Evolutionary conservation across 1,284 basidiomycete species (phyloP).

Genomic region (Cutaneotrichosporon curvatum): DNA sequence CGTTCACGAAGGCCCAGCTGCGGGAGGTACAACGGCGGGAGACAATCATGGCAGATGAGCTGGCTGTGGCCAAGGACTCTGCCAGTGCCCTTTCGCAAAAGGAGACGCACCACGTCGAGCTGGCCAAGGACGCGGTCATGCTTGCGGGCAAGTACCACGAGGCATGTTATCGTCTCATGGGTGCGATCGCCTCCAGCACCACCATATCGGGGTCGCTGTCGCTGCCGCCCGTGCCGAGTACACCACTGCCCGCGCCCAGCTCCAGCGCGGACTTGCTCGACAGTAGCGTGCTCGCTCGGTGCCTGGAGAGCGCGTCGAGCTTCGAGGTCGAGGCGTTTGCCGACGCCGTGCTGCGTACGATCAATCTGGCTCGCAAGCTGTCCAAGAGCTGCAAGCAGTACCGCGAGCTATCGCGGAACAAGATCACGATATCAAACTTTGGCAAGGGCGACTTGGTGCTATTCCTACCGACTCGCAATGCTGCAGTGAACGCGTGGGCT

Average conservation of each 20-base stretch:
- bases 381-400: slow-evolving; percentile 93
- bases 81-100: slow-evolving; percentile 28
- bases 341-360: slow-evolving; percentile 70
- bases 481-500: slow-evolving; percentile 88
- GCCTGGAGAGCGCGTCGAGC: slow-evolving; percentile 45
- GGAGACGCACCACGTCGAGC: slow-evolving; percentile 26
- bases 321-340: slow-evolving; percentile 78
- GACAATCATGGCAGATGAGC: slow-evolving; percentile 36
- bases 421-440: slow-evolving; percentile 90
- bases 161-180: slow-evolving; percentile 32
- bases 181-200: slow-evolving; percentile 37
- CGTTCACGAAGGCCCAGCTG: slow-evolving; percentile 41
- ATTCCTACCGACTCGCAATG: slow-evolving; percentile 91
- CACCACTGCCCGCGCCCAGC: slow-evolving; percentile 6
- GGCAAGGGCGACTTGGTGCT: slow-evolving; percentile 82
- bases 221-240: slow-evolving; percentile 13
- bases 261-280: slow-evolving; percentile 27
- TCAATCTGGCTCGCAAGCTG: slow-evolving; percentile 85
- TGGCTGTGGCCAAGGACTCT: slow-evolving; percentile 37
- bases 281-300: slow-evolving; percentile 26
- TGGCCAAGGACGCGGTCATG: slow-evolving; percentile 37
- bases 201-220: slow-evolving; percentile 39
- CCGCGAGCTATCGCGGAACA: slow-evolving; percentile 81
- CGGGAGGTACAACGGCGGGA: slow-evolving; percentile 40
- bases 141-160: slow-evolving; percentile 41